phyloP scores from a whole-genome alignment of 1,139 yeast genomes.

The Citeromyces hawaiiensis region DNA sequence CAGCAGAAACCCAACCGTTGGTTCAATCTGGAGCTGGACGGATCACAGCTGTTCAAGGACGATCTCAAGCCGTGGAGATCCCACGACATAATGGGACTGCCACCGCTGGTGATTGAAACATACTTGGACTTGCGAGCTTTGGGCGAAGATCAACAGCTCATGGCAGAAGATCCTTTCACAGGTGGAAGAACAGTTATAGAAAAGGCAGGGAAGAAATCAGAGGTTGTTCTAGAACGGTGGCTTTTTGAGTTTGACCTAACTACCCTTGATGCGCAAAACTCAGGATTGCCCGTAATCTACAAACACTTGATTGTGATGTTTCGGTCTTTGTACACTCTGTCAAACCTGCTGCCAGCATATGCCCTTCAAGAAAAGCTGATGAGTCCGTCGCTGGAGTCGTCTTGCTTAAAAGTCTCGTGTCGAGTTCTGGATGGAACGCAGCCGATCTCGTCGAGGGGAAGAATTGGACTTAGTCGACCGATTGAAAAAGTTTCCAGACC shows the following conservation, averaged over 20 bases:
- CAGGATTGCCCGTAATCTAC: constrained; percentile 56
- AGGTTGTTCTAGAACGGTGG: constrained; percentile 90
- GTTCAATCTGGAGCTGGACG: constrained; percentile 56
- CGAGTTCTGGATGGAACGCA: constrained; percentile 65
- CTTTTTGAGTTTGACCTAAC: constrained; percentile 55
- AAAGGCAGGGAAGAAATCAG: constrained; percentile 47
- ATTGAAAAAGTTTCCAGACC: constrained; percentile 21
- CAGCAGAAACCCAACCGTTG: constrained; percentile 31
- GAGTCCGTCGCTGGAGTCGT: constrained; percentile 15
- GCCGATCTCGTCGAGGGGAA: constrained; percentile 68
- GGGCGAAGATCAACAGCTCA: constrained; percentile 1
- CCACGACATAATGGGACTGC: constrained; percentile 27
- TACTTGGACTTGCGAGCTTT: constrained; percentile 43
- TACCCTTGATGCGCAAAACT: constrained; percentile 14
- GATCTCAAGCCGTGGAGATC: constrained; percentile 50
- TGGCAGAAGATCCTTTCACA: constrained; percentile 14
- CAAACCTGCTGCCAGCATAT: constrained; percentile 62
- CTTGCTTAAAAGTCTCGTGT: constrained; percentile 35
- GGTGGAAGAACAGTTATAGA: constrained; percentile 24
- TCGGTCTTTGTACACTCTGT: constrained; percentile 56
- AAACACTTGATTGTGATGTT: constrained; percentile 65
- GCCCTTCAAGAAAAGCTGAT: constrained; percentile 30
- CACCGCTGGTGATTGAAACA: constrained; percentile 81
- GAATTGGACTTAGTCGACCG: constrained; percentile 70
- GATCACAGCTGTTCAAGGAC: constrained; percentile 32